Evolutionary conservation across 805 yeast species (phyloP), one percentile per base, ranked within the genome.

Genomic region (Candida oleophila): DNA sequence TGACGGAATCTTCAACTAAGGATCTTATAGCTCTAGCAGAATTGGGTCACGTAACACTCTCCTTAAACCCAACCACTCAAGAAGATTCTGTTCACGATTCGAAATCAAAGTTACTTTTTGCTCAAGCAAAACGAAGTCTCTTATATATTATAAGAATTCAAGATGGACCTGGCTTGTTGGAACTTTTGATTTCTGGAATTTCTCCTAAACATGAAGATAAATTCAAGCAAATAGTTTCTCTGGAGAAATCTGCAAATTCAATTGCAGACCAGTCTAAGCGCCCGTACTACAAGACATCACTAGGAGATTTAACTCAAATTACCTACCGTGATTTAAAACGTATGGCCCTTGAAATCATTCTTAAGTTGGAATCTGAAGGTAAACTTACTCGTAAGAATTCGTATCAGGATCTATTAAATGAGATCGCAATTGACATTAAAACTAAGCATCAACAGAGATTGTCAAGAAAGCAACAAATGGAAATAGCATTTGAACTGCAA

Each of bases 71-170:
- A 2, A 63, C 73, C 3, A 65, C 76, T 0, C 71, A 71, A 50
- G 75, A 77, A 43, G 73, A 69, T 20, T 69, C 76, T 4, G 55
- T 75, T 18, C 71, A 71, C 4, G 88, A 85, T 44, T 77, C 82
- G 1, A 83, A 82, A 56, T 65, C 76, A 34, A 78, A 77, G 44
- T 69, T 85, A 4, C 65, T 88, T 25, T 70, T 85, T 56, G 77
- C 89, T 44, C 90, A 89, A 58, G 89, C 87, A 0, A 92, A 92
- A 62, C 73, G 96, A 51, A 85, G 90, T 54, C 68, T 91, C n/a
- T 67, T 86, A 14, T 89, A 89, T 59, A 81, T 92, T 57, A 81
- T 91, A 51, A 82, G 90, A 53, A 87, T 94, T 4, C 97, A 94
- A 69, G 78, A 80, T 12, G 83, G 83, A 21, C 71, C 77, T 1